Conservation (phyloP, 75 land plant genomes). For the Chamaecyparis obtusa region DNA sequence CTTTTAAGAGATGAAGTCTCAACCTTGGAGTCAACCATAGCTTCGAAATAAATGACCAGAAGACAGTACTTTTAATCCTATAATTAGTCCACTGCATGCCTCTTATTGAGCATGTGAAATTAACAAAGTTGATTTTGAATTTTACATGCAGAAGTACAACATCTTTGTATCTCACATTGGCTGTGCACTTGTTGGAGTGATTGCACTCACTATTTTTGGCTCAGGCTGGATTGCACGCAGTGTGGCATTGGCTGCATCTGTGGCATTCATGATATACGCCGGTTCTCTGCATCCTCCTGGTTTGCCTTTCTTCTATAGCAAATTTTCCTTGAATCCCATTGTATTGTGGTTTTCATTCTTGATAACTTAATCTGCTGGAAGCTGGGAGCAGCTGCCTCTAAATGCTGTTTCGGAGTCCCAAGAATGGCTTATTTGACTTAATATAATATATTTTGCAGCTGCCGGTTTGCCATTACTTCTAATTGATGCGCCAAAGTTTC, state of each 20-base stretch:
- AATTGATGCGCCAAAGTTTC: constrained; percentile 74
- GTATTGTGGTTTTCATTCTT: background rate
- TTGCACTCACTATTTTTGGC: constrained; percentile 61
- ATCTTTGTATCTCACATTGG: constrained; percentile 80
- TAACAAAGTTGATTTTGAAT: background rate
- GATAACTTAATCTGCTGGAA: background rate
- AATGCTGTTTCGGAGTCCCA: background rate
- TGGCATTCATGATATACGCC: constrained; percentile 80
- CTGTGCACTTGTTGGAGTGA: constrained; percentile 71
- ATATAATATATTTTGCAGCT: constrained; percentile 30
- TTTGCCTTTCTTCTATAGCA: background rate
- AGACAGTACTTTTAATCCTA: background rate
- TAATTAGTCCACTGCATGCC: background rate
- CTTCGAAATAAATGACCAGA: background rate
- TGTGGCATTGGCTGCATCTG: constrained; percentile 62
- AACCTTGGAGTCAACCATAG: background rate
- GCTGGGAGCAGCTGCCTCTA: background rate
- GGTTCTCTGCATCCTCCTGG: constrained; percentile 78
- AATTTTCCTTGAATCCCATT: background rate
- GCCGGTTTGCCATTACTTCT: constrained; percentile 87
- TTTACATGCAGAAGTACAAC: constrained; percentile 71
- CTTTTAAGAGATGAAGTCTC: background rate
- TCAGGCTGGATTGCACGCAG: constrained; percentile 85
- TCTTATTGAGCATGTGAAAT: background rate
- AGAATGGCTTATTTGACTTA: background rate